These are phyloP conservation scores for Pseudogymnoascus sp. DNA, from an alignment of 2,329 filamentous ascomycete species.

Conservation along the genomic window DNA sequence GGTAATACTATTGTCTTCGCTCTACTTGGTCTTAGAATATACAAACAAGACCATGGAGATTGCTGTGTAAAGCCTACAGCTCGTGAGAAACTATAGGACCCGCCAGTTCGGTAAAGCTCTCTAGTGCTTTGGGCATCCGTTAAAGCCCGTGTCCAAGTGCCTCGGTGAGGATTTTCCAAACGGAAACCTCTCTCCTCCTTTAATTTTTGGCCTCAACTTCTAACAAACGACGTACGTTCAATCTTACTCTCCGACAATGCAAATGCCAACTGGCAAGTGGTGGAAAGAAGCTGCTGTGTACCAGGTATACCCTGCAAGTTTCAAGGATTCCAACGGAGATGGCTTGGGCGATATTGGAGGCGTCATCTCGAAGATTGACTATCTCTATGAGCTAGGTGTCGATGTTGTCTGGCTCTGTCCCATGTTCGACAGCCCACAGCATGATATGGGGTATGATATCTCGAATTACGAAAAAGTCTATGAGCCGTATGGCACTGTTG, in stretches of 20 bases:
- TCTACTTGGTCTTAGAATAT: neutral
- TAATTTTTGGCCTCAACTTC: neutral
- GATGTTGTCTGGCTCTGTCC: constrained; percentile 63
- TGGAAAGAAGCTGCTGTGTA: constrained; percentile 53
- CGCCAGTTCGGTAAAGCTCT: neutral
- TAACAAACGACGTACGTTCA: neutral
- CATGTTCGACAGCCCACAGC: constrained; percentile 57
- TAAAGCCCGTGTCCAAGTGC: no score
- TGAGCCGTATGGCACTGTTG: constrained; percentile 57
- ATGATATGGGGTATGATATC: constrained; percentile 67
- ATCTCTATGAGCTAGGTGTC: constrained; percentile 52
- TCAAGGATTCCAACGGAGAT: constrained; percentile 50
- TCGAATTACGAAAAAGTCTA: constrained; percentile 61
- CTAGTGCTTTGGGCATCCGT: neutral
- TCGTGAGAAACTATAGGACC: neutral
- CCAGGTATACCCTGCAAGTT: constrained; percentile 52
- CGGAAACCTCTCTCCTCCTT: neutral
- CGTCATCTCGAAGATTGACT: constrained; percentile 54
- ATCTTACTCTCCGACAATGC: neutral
- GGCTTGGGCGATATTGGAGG: constrained; percentile 56
- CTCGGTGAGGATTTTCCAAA: no score
- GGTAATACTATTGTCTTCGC: neutral
- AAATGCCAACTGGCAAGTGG: constrained; percentile 31
- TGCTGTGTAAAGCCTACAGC: neutral
- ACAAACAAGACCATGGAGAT: no score